phyloP scores from a whole-genome alignment of 2,329 filamentous ascomycete species.

The Tolypocladium guangdongense region DNA sequence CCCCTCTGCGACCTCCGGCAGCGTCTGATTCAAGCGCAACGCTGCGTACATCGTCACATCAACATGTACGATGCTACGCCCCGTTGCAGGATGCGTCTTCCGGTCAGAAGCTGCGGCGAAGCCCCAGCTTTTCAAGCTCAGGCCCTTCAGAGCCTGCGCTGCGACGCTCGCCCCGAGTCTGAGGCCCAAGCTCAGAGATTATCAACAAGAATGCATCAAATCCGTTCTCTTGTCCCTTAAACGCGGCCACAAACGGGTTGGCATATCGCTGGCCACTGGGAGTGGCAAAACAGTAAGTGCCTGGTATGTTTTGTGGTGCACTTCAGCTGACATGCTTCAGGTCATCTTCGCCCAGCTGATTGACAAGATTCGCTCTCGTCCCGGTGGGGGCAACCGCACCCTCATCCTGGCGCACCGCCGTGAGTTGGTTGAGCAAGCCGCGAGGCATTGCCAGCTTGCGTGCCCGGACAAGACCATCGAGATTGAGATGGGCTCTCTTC shows the following conservation, averaged over 20 bases:
- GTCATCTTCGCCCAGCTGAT: constrained; percentile 96
- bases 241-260: constrained; percentile 66
- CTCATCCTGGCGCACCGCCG: constrained; percentile 86
- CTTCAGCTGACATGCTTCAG: constrained; percentile 26
- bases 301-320: not conserved
- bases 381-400: constrained; percentile 53
- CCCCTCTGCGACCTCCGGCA: not conserved
- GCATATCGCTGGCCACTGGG: constrained; percentile 78
- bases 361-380: constrained; percentile 51
- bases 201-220: constrained; percentile 86
- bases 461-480: constrained; percentile 78
- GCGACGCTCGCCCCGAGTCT: constrained; percentile 9
- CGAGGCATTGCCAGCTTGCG: constrained; percentile 65
- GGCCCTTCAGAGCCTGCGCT: constrained; percentile 12
- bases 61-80: constrained; percentile 27
- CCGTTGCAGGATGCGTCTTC: constrained; percentile 15
- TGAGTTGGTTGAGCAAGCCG: constrained; percentile 91
- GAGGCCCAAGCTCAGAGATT: constrained; percentile 58
- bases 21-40: not conserved
- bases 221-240: constrained; percentile 61
- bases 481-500: constrained; percentile 77
- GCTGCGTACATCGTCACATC: not conserved
- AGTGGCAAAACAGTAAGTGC: constrained; percentile 69
- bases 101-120: constrained; percentile 8
- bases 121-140: constrained; percentile 2